Conservation (phyloP, 805 yeast species). For the Kluyveromyces starmeri region DNA sequence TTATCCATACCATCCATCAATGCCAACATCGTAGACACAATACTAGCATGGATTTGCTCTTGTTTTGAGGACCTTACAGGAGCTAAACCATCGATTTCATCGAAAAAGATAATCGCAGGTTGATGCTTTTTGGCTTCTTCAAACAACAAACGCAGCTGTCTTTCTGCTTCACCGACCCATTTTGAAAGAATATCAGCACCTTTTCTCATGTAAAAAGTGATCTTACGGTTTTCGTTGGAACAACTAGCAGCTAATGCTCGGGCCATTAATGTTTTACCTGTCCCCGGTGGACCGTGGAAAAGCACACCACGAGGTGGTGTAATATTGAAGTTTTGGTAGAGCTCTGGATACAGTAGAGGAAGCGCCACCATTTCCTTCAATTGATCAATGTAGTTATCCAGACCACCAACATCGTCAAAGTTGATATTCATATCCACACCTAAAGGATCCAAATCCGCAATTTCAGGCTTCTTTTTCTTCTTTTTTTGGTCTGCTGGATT, state of each 20-base stretch:
- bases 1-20: constrained; percentile 99
- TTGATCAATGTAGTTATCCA: constrained; percentile 83
- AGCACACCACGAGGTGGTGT: constrained; percentile 97
- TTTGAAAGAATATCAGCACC: constrained; percentile 96
- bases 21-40: constrained; percentile 89
- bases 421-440: constrained; percentile 84
- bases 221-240: constrained; percentile 72
- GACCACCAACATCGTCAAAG: constrained; percentile 82
- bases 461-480: constrained; percentile 44
- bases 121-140: constrained; percentile 96
- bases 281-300: constrained; percentile 99
- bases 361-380: constrained; percentile 94
- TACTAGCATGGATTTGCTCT: constrained; percentile 96
- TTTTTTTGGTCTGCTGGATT: constrained; percentile 27
- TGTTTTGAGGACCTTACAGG: constrained; percentile 97
- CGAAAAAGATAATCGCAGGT: constrained; percentile 93
- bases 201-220: constrained; percentile 94
- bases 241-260: constrained; percentile 94
- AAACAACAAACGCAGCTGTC: constrained; percentile 81
- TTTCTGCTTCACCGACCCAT: constrained; percentile 99
- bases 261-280: constrained; percentile 97
- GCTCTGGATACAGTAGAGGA: constrained; percentile 88
- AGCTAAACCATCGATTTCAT: constrained; percentile 96
- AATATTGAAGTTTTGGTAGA: constrained; percentile 79
- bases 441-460: constrained; percentile 88